A percentile compares a stretch with the other conserved stretches of the same genome.
These are phyloP conservation scores for Glebionis coronaria DNA, from an alignment of 129 eudicot species.

Conservation along the genomic window DNA sequence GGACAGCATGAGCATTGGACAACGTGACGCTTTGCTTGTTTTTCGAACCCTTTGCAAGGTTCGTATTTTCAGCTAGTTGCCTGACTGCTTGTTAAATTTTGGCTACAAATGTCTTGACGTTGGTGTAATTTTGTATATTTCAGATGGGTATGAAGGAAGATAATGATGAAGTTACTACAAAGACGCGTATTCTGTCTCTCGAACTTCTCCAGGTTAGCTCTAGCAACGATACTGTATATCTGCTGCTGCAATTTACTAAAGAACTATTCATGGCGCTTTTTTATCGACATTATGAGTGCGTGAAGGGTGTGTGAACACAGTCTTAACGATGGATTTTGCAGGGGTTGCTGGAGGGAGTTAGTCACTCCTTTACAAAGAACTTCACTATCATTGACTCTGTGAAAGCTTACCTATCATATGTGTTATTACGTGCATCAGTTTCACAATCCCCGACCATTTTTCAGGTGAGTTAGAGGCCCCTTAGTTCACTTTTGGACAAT, in stretches of 20 bases:
- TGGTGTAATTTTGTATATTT: constrained; percentile 29
- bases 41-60: constrained; percentile 99
- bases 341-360: constrained; percentile 91
- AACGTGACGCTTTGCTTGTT: constrained; percentile 90
- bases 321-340: constrained; percentile 35
- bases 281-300: not conserved
- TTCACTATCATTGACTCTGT: constrained; percentile 85
- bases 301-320: not conserved
- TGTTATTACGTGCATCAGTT: constrained; percentile 79
- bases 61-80: constrained; percentile 24
- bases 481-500: not conserved
- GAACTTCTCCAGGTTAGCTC: constrained; percentile 91
- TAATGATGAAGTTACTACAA: constrained; percentile 79
- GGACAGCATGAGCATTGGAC: constrained; percentile 84
- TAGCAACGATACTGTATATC: constrained; percentile 3
- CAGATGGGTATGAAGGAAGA: constrained; percentile 99
- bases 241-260: not conserved
- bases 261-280: constrained; percentile 1
- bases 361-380: constrained; percentile 79
- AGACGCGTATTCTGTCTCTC: constrained; percentile 86
- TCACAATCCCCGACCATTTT: constrained; percentile 72
- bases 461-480: constrained; percentile 56
- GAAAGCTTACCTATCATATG: constrained; percentile 91
- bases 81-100: constrained; percentile 20
- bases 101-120: not conserved